Evolutionary conservation across 352 stramenopile genomes (phyloP).

Genomic region (Halophytophthora batemanensis): DNA sequence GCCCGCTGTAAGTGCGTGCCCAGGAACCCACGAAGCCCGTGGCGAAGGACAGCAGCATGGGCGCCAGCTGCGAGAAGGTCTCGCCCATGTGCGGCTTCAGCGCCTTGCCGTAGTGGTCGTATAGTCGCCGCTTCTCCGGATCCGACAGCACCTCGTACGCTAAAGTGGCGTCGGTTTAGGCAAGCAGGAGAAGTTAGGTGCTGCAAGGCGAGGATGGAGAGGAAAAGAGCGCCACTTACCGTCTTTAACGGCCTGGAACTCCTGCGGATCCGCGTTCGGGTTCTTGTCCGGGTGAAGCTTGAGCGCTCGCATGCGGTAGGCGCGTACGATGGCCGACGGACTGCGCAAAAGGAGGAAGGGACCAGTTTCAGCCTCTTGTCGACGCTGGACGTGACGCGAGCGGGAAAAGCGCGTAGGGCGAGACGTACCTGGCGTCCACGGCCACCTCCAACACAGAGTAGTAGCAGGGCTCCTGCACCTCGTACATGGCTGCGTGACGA

Average conservation of each 20-base stretch:
- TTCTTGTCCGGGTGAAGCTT: slow-evolving; percentile 98
- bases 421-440: slow-evolving; percentile 41
- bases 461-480: slow-evolving; percentile 56
- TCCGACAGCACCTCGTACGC: slow-evolving; percentile 78
- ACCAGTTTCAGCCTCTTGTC: not conserved
- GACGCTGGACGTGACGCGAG: not conserved
- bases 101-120: slow-evolving; percentile 68
- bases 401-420: not conserved
- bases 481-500: slow-evolving; percentile 28
- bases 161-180: slow-evolving; percentile 4
- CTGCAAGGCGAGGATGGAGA: too few species aligned
- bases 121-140: slow-evolving; percentile 66
- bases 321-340: slow-evolving; percentile 92
- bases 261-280: slow-evolving; percentile 76
- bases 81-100: slow-evolving; percentile 60
- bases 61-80: slow-evolving; percentile 60
- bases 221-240: slow-evolving; percentile 11
- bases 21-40: slow-evolving; percentile 55
- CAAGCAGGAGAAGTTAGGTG: too few species aligned
- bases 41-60: slow-evolving; percentile 54
- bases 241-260: slow-evolving; percentile 86
- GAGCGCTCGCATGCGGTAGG: slow-evolving; percentile 92
- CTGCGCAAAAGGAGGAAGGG: slow-evolving; percentile 30
- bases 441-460: slow-evolving; percentile 71
- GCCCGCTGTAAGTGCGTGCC: slow-evolving; percentile 32